Evolutionary conservation across 306 rosid genomes (phyloP), one percentile per base, ranked within the genome.

Genomic region (Vigna unguiculata): DNA sequence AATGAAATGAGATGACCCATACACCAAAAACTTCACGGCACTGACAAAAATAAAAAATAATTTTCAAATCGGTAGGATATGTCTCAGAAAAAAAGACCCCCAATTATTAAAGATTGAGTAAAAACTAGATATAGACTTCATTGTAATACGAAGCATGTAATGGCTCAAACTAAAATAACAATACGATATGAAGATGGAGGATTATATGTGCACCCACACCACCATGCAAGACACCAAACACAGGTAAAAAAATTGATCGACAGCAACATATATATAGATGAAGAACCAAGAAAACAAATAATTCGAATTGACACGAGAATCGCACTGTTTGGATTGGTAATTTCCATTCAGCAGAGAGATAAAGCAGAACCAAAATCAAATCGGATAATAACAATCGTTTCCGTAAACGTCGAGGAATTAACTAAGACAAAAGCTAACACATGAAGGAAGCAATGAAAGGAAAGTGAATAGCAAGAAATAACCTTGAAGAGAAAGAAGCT

Each of bases 401-500:
- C 1, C 1, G 36, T 32, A 32, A 32, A 32, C 5, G 7, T 0
- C 4, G 36, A 32, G 36, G 6, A 32, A 32, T 32, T 32, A 32
- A 32, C 36, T 32, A 32, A 32, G 5, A 32, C 1, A 6, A 5
- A 5, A 48, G 8, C 24, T 9, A 6, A 0, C 47, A 38, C 25
- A 28, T 3, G 1, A 0, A 46, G 0, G 14, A 48, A 16, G 10
- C 8, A 8, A 19, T 0, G 3, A 60, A 0, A 60, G 3, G 3
- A 8, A 17, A 6, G 15, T 59, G 4, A 25, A 1, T 2, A 43
- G 1, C 16, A 14, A 58, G 8, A 21, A 0, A 20, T 1, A 5
- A 75, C 80, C 81, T 75, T 3, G 53, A 60, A 3, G 30, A 3
- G 30, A 54, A 12, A 32, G 70, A 58, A 59, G 77, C 68, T 49